These are phyloP conservation scores for Staphylotrichum longicolle DNA, from an alignment of 495 filamentous ascomycete genomes.

Conservation along the genomic window DNA sequence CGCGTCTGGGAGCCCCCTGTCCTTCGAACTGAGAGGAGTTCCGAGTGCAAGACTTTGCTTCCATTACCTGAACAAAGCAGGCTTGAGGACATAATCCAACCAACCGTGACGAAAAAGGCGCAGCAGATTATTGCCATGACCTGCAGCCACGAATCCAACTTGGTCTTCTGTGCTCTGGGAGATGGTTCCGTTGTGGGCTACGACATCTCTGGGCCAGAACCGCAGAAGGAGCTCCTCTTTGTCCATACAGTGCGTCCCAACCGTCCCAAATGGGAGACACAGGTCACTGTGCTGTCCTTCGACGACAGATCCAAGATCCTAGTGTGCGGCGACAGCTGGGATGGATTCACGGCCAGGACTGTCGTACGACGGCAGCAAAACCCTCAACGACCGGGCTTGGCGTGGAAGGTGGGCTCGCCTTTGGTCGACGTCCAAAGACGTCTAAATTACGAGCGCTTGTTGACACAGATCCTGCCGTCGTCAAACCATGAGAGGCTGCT, in stretches of 20 bases:
- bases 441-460: too few relatives aligned
- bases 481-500: constrained; percentile 1
- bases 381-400: neutral
- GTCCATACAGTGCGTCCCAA: neutral
- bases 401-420: neutral
- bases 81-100: neutral
- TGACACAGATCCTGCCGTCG: constrained; percentile 2
- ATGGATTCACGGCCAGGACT: neutral
- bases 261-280: too few relatives aligned
- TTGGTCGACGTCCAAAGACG: neutral
- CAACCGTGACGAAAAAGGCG: neutral
- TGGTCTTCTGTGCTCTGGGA: constrained; percentile 1
- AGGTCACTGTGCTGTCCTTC: neutral
- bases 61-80: neutral
- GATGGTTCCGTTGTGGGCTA: constrained; percentile 4
- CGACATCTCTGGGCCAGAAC: neutral
- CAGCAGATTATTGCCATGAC: neutral
- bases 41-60: neutral
- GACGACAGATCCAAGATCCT: neutral
- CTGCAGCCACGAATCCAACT: neutral
- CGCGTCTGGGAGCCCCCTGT: constrained; percentile 8
- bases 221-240: constrained; percentile 1
- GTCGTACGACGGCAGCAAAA: neutral
- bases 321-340: neutral
- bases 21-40: neutral